These are phyloP conservation scores for Leishmania tarentolae DNA, from an alignment of 208 protist species.

Conservation along the genomic window DNA sequence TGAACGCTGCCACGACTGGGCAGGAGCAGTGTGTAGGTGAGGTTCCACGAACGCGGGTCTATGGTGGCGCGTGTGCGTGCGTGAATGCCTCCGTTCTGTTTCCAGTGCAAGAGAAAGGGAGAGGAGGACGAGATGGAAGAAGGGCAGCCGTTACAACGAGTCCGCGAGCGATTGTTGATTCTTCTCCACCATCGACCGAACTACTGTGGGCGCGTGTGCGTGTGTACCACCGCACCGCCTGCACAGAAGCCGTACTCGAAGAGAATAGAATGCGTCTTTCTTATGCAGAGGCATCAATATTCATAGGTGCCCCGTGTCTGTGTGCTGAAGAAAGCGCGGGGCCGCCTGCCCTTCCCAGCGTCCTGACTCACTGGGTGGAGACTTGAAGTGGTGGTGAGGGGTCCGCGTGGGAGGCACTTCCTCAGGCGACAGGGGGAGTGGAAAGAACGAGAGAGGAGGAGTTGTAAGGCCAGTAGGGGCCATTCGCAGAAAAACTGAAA, in stretches of 20 bases:
- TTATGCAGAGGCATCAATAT: background rate
- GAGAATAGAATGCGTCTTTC: background rate
- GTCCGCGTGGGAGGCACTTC: background rate
- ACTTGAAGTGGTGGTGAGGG: background rate
- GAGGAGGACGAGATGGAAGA: background rate
- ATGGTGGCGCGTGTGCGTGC: background rate
- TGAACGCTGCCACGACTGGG: no score
- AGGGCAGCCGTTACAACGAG: background rate
- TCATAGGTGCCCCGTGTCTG: background rate
- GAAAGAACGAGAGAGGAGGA: conserved; percentile 4
- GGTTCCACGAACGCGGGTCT: background rate
- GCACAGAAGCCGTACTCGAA: background rate
- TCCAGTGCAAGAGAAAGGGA: background rate
- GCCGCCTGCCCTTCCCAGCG: background rate
- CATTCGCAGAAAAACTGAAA: background rate
- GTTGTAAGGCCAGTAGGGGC: no score
- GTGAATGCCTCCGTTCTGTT: background rate
- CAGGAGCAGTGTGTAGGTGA: background rate
- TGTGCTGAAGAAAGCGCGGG: background rate
- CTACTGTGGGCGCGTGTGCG: background rate
- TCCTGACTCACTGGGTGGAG: background rate
- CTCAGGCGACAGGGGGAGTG: background rate
- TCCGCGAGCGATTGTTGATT: background rate
- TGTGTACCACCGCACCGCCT: no score
- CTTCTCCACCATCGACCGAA: background rate